Conservation (phyloP, 768 basidiomycete species). For the Termitomyces bulborhizus region DNA sequence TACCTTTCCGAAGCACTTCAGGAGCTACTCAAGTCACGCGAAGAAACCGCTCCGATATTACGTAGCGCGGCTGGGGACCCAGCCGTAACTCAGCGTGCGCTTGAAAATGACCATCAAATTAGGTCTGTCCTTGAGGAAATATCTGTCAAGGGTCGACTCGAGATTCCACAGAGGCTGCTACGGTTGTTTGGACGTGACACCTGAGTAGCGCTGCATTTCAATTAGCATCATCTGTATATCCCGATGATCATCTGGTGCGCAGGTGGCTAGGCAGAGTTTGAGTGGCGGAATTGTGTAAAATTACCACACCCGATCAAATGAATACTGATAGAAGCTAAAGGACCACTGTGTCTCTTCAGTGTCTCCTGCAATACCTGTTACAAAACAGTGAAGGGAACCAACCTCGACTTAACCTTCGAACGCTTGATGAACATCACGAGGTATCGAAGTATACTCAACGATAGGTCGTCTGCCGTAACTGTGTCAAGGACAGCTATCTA, state of each 20-base stretch:
- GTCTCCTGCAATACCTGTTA: no score
- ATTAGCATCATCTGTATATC: no score
- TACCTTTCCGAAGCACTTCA: conserved; percentile 3
- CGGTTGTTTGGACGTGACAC: neutral
- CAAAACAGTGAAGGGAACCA: no score
- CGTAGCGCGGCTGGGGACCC: neutral
- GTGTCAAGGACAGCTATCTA: no score
- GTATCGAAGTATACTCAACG: neutral
- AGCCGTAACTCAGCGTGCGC: neutral
- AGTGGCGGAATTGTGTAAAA: neutral
- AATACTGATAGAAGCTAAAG: no score
- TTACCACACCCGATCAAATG: no score
- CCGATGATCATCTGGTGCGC: neutral
- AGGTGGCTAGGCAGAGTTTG: neutral
- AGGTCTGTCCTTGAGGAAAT: conserved; percentile 3
- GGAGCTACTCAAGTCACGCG: conserved; percentile 3
- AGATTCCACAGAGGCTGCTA: conserved; percentile 4
- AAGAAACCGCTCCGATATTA: conserved; percentile 4
- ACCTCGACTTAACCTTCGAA: no score
- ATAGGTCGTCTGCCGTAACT: no score
- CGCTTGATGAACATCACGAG: neutral
- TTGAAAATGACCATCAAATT: conserved; percentile 6
- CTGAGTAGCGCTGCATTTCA: neutral
- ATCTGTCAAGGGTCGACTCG: neutral
- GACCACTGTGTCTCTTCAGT: no score